Evolutionary conservation across 306 rosid genomes (phyloP), one percentile per base, ranked within the genome.

Genomic region (Acacia acuminata): DNA sequence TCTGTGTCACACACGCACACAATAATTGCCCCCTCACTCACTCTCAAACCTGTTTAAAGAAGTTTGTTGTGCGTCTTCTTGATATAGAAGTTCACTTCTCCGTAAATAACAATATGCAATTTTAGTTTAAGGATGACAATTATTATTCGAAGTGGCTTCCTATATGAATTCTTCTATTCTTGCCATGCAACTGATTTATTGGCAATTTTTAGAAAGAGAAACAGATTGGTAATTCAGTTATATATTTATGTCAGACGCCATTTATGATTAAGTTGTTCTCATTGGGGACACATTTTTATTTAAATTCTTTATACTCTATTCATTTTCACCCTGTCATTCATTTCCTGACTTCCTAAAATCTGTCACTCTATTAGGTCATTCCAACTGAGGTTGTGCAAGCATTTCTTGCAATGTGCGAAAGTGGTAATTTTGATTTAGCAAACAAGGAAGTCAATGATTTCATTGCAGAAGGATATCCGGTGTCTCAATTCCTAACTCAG

Each of bases 391-490:
- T 85, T 73, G 92, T 91, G 47, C 84, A 86, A 66, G 79, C 86
- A 47, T 60, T 96, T 85, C 81, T 91, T 76, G 81, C 80, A 60
- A 94, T 98, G 24, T 92, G 98, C 84, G 88, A 77, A 82, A 88
- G 94, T 84, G 94, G 94, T 75, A 92, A 92, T 90, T 96, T 96
- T 88, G 98, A 96, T 86, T 82, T 81, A 61, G 96, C 98, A 47
- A 92, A 96, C 87, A 91, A 94, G 89, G 94, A 92, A 87, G 99
- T 92, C 84, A 89, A 90, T 81, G 86, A 90, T 87, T 89, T 89
- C 74, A 89, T 94, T 73, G 98, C 97, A 45, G 99, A 96, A 73
- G 99, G 99, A 78, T 96, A 96, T 85, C 98, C 99, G 2, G 98
- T 86, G 82, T 87, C 97, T 79, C 99, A 94, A 83, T 89, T 96